A percentile compares a stretch with the other conserved stretches of the same genome.
These are phyloP conservation scores for Polygonum maritimum DNA, from an alignment of 148 eudicot species.

Conservation along the genomic window DNA sequence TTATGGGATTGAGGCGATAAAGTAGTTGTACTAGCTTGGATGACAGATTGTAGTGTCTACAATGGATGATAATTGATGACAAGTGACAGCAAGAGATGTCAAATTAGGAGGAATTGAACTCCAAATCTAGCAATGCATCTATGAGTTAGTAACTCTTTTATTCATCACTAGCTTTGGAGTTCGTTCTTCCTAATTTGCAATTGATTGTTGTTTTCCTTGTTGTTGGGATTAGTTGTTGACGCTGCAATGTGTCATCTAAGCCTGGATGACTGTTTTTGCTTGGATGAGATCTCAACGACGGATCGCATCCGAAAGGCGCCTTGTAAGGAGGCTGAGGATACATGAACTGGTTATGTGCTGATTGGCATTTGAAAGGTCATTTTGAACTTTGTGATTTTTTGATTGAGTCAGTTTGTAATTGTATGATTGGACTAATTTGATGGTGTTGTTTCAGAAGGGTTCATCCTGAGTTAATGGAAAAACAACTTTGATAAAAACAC, in stretches of 20 bases:
- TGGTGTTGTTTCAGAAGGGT: too few species aligned
- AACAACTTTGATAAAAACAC: too few species aligned
- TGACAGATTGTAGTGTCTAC: slow-evolving; percentile 61
- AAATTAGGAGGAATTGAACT: background rate
- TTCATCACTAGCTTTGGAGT: background rate
- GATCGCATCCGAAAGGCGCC: background rate
- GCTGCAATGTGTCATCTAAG: background rate
- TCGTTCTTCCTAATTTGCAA: background rate
- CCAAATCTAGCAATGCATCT: background rate
- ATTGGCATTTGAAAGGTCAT: too few species aligned
- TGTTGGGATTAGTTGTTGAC: background rate
- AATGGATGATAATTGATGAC: background rate
- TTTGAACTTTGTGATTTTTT: too few species aligned
- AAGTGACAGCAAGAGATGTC: background rate
- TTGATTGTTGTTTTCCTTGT: background rate
- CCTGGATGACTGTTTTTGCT: background rate
- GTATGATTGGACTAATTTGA: too few species aligned
- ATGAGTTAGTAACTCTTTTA: background rate
- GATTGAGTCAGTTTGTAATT: too few species aligned
- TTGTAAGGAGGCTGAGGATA: background rate
- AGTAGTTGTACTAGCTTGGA: slow-evolving; percentile 51
- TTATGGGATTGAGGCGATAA: background rate
- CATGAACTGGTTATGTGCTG: too few species aligned
- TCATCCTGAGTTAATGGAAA: too few species aligned
- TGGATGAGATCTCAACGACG: background rate